Conservation (phyloP, 225 moss, liverwort and hornwort genomes). For the Sphagnum tenellum region DNA sequence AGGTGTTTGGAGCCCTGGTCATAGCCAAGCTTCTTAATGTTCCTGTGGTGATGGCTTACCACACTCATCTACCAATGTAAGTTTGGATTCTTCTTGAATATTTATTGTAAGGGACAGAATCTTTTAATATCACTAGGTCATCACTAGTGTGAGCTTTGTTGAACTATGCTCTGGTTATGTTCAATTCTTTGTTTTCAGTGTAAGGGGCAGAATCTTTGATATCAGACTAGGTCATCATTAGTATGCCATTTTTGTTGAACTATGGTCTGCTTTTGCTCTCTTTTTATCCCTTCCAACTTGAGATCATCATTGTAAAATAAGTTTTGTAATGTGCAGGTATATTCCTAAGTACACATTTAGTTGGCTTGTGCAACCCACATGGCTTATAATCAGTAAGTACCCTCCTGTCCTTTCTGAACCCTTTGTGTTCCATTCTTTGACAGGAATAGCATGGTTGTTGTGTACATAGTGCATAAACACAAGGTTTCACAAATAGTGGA, state of each 20-base stretch:
- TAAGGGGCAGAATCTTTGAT: too few relatives aligned
- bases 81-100: background rate
- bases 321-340: conserved; percentile 38
- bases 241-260: too few relatives aligned
- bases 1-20: conserved; percentile 88
- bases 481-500: too few relatives aligned
- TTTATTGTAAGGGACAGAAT: too few relatives aligned
- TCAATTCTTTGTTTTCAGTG: too few relatives aligned
- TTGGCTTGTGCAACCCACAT: conserved; percentile 98
- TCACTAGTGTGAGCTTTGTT: background rate
- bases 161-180: background rate
- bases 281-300: too few relatives aligned
- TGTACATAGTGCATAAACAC: too few relatives aligned
- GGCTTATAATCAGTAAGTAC: conserved; percentile 77
- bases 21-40: conserved; percentile 89
- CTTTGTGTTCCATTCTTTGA: too few relatives aligned
- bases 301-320: background rate
- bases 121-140: too few relatives aligned
- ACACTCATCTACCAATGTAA: conserved; percentile 94
- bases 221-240: too few relatives aligned
- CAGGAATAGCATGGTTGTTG: too few relatives aligned
- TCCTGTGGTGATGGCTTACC: conserved; percentile 96
- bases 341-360: conserved; percentile 96
- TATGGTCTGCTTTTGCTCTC: too few relatives aligned
- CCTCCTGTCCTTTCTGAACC: background rate